phyloP scores from a whole-genome alignment of 2,329 filamentous ascomycete species.

The Calonectria pseudoturangicola region DNA sequence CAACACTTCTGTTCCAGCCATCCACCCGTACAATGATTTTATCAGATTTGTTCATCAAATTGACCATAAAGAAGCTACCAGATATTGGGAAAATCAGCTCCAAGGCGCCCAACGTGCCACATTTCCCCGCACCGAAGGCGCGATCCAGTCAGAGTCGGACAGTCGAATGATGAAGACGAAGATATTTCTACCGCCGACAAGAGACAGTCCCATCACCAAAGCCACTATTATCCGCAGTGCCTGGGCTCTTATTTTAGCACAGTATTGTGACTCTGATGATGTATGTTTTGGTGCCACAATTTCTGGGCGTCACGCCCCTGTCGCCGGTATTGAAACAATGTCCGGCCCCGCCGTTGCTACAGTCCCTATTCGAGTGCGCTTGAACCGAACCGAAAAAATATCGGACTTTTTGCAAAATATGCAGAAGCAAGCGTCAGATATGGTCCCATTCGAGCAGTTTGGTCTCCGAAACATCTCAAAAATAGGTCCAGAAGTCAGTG shows the following conservation, averaged over 20 bases:
- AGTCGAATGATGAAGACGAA: not conserved
- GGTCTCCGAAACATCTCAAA: constrained; percentile 48
- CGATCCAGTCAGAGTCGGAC: not conserved
- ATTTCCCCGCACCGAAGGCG: not conserved
- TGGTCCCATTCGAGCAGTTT: constrained; percentile 44
- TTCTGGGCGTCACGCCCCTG: constrained; percentile 59
- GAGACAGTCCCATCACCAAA: constrained; percentile 63
- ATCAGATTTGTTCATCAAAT: constrained; percentile 1
- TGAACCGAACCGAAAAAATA: constrained; percentile 55
- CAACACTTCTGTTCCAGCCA: not conserved
- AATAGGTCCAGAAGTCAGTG: constrained; percentile 1
- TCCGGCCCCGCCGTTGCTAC: constrained; percentile 59
- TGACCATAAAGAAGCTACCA: not conserved
- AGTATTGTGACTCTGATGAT: constrained; percentile 60
- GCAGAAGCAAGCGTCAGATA: constrained; percentile 39
- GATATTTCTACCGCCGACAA: constrained; percentile 63
- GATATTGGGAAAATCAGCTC: not conserved
- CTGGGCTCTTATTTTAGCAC: constrained; percentile 69
- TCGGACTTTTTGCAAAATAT: constrained; percentile 63
- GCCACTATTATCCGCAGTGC: constrained; percentile 61
- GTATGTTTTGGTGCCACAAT: constrained; percentile 65
- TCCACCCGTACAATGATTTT: constrained; percentile 1
- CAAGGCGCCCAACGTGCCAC: not conserved
- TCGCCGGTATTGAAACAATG: constrained; percentile 47
- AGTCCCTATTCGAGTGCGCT: constrained; percentile 48